Conservation (phyloP, 768 basidiomycete species). For the Baorangia bicolor region DNA sequence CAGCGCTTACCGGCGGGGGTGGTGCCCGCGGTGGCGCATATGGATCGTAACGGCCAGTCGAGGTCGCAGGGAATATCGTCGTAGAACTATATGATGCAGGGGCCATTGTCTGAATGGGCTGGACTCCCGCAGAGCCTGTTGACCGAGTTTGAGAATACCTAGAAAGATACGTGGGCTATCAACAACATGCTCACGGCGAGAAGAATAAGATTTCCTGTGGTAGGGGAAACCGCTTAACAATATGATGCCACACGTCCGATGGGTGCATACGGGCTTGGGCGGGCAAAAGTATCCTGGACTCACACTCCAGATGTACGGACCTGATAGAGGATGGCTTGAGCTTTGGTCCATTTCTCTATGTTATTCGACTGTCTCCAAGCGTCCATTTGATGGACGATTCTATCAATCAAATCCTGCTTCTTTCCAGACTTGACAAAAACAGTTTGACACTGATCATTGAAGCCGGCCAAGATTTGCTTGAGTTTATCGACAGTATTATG, state of each 20-base stretch:
- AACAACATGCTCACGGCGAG: conserved; percentile 12
- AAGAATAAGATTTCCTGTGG: conserved; percentile 2
- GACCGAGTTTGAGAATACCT: conserved; percentile 31
- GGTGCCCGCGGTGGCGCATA: conserved; percentile 58
- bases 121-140: conserved; percentile 23
- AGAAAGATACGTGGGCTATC: conserved; percentile 11
- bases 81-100: conserved; percentile 21
- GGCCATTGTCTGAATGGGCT: conserved; percentile 24
- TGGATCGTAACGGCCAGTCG: conserved; percentile 58
- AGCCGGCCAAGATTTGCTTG: conserved; percentile 74
- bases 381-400: conserved; percentile 60
- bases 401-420: conserved; percentile 85
- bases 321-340: conserved; percentile 63
- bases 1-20: conserved; percentile 38
- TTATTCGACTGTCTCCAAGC: conserved; percentile 55
- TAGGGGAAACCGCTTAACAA: conserved; percentile 6
- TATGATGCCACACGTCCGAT: conserved; percentile 9
- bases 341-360: conserved; percentile 67
- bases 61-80: conserved; percentile 23
- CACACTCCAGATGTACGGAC: conserved; percentile 66
- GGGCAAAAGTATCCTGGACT: conserved; percentile 38
- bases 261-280: conserved; percentile 7
- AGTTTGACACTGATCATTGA: conserved; percentile 76
- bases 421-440: conserved; percentile 74
- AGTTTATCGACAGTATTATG: conserved; percentile 83